Evolutionary conservation across 1,284 basidiomycete genomes (phyloP), one percentile per base, ranked within the genome.

Genomic region (Hymenochaete sp.): DNA sequence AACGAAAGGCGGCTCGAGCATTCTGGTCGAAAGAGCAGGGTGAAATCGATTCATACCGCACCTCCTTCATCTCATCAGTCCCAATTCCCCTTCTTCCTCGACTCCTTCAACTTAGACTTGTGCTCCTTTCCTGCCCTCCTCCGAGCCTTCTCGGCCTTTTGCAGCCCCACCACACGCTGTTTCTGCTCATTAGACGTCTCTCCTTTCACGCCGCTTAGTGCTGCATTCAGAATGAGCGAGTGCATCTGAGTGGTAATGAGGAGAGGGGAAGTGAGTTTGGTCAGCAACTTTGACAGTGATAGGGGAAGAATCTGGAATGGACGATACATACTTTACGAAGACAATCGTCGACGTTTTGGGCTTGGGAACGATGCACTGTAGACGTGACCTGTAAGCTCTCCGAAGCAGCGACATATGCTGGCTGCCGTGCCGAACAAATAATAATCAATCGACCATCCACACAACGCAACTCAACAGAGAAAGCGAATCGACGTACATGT

Each of bases 271-370:
- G n/a, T n/a, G n/a, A n/a, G 19, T 16, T 38, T 2, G 5, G 52
- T 8, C 47, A n/a, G 19, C n/a, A n/a, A n/a, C n/a, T n/a, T n/a
- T n/a, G 45, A 25, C 26, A 9, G n/a, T 31, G 38, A 36, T 25
- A 45, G 24, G 8, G 3, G 9, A 31, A 24, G 16, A 32, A 38
- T 22, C 3, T 18, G 45, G n/a, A n/a, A n/a, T n/a, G n/a, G n/a
- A n/a, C n/a, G n/a, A 14, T 25, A 60, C 66, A 36, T 33, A 81
- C 84, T 67, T 85, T 87, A 8, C 60, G 54, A 19, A 88, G 65
- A 54, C 79, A 81, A 48, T 86, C 80, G 9, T 82, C 73, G 11
- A 85, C 62, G 51, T 88, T 88, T 55, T 78, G 75, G 3, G 78
- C 65, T 57, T 88, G 84, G 7, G 84, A 86, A n/a, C 85, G 77